Conservation (phyloP, 306 rosid species). For the Vigna mungo region DNA sequence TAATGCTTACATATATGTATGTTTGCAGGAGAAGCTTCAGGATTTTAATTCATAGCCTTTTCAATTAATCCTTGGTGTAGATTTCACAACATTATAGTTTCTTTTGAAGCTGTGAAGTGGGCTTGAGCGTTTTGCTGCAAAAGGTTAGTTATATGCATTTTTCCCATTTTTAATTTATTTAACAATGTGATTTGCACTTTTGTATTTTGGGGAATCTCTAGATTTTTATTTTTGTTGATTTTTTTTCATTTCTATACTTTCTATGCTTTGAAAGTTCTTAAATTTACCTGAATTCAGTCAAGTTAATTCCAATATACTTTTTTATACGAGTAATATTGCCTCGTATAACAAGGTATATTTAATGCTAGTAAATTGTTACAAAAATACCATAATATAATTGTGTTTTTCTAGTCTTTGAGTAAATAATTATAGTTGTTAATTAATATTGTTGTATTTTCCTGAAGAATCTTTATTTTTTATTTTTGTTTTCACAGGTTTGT, state of each 20-base stretch:
- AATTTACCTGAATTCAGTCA: conserved; percentile 17
- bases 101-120: conserved; percentile 1
- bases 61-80: conserved; percentile 41
- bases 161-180: not conserved
- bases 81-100: conserved; percentile 41
- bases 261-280: not conserved
- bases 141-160: conserved; percentile 33
- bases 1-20: not conserved
- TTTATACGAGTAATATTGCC: not conserved
- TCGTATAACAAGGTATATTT: not conserved
- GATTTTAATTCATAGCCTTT: conserved; percentile 25
- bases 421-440: not conserved
- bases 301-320: not conserved
- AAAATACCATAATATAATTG: not conserved
- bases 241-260: not conserved
- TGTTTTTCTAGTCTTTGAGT: not conserved
- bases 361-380: not conserved
- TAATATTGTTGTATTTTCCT: not conserved
- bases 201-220: not conserved
- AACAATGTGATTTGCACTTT: conserved; percentile 3
- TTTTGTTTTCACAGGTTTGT: conserved; percentile 37
- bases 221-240: not conserved
- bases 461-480: conserved; percentile 2
- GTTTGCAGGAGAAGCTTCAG: conserved; percentile 45
- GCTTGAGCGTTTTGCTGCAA: conserved; percentile 8